Evolutionary conservation across 495 filamentous ascomycete genomes (phyloP).

Genomic region (Xylaria cubensis): DNA sequence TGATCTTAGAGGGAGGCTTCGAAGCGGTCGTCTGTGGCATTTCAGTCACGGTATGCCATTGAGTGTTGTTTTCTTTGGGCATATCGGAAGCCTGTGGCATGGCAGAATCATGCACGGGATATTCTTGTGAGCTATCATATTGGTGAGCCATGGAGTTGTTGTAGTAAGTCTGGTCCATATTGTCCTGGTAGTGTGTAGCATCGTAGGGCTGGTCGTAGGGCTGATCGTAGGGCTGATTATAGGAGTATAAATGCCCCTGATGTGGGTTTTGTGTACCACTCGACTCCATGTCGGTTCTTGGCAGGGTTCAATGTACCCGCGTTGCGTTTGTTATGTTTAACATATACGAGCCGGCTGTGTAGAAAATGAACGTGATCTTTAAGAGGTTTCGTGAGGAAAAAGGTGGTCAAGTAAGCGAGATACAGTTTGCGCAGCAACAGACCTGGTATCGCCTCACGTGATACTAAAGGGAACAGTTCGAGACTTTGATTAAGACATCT

Average conservation of each 20-base stretch:
- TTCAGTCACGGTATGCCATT: slow-evolving; percentile 7
- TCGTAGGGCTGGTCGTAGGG: slow-evolving; percentile 12
- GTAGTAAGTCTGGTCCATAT: background rate
- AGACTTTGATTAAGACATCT: background rate
- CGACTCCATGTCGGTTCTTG: background rate
- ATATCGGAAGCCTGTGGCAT: background rate
- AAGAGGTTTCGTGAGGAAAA: background rate
- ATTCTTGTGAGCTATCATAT: background rate
- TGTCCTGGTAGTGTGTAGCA: background rate
- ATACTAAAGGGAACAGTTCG: background rate
- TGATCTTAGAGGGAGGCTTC: background rate
- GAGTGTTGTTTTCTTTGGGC: background rate
- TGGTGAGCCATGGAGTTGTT: background rate
- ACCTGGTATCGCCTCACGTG: background rate
- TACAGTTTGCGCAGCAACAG: background rate
- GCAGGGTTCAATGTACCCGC: background rate
- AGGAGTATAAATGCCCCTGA: background rate
- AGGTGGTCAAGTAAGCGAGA: background rate
- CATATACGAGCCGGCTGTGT: background rate
- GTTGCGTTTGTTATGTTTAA: background rate
- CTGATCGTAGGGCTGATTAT: slow-evolving; percentile 12
- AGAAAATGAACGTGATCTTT: background rate
- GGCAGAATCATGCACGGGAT: background rate
- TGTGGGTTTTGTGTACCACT: background rate
- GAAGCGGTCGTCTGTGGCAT: background rate